Conservation (phyloP, 1,284 basidiomycete species). For the Hypsizygus ulmarius region DNA sequence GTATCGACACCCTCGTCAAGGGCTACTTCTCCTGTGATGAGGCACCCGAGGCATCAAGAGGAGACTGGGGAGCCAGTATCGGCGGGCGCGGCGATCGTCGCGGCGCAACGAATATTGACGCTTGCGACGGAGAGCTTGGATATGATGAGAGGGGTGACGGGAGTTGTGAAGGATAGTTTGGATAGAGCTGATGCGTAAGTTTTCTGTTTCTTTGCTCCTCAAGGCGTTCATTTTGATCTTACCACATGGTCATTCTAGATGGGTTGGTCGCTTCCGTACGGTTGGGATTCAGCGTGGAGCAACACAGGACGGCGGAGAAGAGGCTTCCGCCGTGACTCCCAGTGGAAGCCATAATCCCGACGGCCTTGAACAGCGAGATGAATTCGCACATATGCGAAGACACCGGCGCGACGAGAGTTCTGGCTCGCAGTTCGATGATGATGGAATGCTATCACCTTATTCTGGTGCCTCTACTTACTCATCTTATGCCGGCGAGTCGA, state of each 20-base stretch:
- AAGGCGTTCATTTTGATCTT: not conserved
- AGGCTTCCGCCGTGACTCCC: conserved; percentile 1
- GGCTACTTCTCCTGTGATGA: conserved; percentile 27
- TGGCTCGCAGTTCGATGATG: conserved; percentile 22
- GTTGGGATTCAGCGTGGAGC: conserved; percentile 66
- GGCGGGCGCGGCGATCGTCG: conserved; percentile 57
- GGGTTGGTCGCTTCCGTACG: conserved; percentile 76
- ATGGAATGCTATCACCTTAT: conserved; percentile 22
- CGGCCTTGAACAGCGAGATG: conserved; percentile 10
- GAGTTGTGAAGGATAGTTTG: conserved; percentile 83
- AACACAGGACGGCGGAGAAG: conserved; percentile 23
- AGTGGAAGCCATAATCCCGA: not conserved
- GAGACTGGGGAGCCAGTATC: conserved; percentile 37
- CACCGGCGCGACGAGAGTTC: conserved; percentile 25
- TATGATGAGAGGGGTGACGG: conserved; percentile 85
- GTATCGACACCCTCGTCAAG: conserved; percentile 28
- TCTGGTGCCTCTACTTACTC: conserved; percentile 24
- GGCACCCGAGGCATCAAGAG: conserved; percentile 18
- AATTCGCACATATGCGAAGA: conserved; percentile 6
- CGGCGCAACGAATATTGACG: conserved; percentile 79
- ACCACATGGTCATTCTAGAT: conserved; percentile 39
- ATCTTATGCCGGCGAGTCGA: conserved; percentile 24
- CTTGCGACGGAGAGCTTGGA: conserved; percentile 89
- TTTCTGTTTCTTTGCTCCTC: conserved; percentile 4
- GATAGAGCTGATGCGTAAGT: conserved; percentile 86